Evolutionary conservation across 306 rosid species (phyloP).

Genomic region (Coriaria nepalensis): DNA sequence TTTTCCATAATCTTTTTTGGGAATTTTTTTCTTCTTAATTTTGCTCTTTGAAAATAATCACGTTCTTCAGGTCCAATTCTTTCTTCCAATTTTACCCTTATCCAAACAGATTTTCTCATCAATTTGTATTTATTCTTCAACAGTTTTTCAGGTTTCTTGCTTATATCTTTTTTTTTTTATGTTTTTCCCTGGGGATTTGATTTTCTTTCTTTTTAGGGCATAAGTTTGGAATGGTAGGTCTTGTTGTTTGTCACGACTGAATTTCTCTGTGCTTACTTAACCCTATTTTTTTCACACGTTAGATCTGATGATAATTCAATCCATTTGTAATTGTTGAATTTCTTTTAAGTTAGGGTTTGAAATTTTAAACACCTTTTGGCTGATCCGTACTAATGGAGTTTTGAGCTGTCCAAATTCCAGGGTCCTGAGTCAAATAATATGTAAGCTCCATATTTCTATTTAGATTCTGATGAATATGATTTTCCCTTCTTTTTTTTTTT

Average conservation of each 20-base stretch:
- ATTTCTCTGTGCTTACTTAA: constrained; percentile 3
- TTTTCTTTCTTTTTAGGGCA: constrained; percentile 4
- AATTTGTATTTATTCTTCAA: background rate
- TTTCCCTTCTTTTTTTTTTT: background rate
- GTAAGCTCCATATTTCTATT: constrained; percentile 10
- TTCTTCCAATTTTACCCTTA: too few species aligned
- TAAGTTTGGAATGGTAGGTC: constrained; percentile 7
- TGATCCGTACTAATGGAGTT: constrained; percentile 7
- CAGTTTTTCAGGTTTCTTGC: constrained; percentile 8
- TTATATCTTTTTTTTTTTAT: background rate
- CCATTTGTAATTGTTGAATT: background rate
- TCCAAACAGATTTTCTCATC: too few species aligned
- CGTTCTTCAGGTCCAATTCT: too few species aligned
- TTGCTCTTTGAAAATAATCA: too few species aligned
- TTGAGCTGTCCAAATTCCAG: constrained; percentile 22
- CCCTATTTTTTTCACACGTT: background rate
- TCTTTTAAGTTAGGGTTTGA: constrained; percentile 6
- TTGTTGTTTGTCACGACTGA: constrained; percentile 7
- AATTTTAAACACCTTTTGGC: background rate
- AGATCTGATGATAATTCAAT: constrained; percentile 20
- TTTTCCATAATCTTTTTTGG: too few species aligned
- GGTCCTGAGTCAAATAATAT: constrained; percentile 16
- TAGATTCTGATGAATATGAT: background rate
- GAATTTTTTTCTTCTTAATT: too few species aligned
- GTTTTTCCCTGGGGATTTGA: constrained; percentile 8